Conservation (phyloP, 2,329 filamentous ascomycete genomes). For the Pseudogymnoascus sp. region DNA sequence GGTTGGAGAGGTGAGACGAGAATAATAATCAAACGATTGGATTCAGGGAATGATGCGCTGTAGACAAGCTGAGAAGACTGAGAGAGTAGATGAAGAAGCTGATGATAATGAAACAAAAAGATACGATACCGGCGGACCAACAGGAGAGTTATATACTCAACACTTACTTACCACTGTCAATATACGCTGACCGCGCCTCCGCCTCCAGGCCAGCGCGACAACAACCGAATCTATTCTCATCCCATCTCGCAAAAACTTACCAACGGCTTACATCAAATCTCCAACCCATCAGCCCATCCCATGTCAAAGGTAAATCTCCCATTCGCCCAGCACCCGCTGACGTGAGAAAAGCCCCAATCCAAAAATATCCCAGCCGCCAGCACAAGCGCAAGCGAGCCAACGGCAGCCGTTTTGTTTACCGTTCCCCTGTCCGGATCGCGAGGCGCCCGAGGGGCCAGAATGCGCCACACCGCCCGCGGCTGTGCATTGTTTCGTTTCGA, state of each 20-base stretch:
- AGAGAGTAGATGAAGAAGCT: background rate
- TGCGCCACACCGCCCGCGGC: background rate
- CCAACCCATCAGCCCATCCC: background rate
- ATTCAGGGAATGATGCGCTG: constrained; percentile 6
- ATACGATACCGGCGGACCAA: background rate
- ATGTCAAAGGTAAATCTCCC: background rate
- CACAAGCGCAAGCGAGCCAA: constrained; percentile 7
- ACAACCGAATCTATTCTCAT: background rate
- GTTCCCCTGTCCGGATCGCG: background rate
- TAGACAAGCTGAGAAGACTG: background rate
- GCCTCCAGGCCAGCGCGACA: background rate
- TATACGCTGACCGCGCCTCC: background rate
- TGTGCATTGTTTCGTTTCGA: background rate
- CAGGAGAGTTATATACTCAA: background rate
- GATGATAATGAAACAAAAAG: constrained; percentile 1
- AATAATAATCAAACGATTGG: constrained; percentile 5
- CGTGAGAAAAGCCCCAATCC: background rate
- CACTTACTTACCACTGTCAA: background rate
- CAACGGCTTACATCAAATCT: background rate
- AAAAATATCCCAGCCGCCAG: constrained; percentile 1
- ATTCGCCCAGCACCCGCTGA: background rate
- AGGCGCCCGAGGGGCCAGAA: background rate
- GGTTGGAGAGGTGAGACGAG: background rate
- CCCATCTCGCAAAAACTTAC: background rate
- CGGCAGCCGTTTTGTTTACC: background rate